Conservation (phyloP, 495 filamentous ascomycete species). For the Penicillium steckii region DNA sequence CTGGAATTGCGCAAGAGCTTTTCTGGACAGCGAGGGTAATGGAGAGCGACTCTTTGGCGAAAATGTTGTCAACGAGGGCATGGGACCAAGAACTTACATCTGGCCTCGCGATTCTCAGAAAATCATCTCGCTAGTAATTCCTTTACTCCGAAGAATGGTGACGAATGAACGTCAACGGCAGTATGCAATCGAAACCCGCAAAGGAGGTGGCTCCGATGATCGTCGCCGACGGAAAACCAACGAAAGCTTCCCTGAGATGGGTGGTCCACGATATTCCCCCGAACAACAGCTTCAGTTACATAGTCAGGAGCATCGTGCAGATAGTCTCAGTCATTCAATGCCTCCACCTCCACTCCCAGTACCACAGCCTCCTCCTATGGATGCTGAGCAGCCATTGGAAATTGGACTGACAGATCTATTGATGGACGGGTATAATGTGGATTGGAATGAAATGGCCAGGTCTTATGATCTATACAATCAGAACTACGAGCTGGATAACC, state of each 20-base stretch:
- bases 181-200: slow-evolving; percentile 60
- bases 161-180: slow-evolving; percentile 63
- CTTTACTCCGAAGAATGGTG: slow-evolving; percentile 59
- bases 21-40: slow-evolving; percentile 54
- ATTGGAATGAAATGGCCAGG: slow-evolving; percentile 38
- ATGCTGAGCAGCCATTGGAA: slow-evolving; percentile 18
- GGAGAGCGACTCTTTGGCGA: slow-evolving; percentile 58
- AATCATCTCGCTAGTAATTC: slow-evolving; percentile 57
- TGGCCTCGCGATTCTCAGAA: slow-evolving; percentile 59
- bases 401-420: slow-evolving; percentile 37
- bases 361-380: slow-evolving; percentile 22
- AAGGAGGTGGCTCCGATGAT: slow-evolving; percentile 42
- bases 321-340: slow-evolving; percentile 27
- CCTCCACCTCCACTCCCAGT: slow-evolving; percentile 17
- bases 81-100: slow-evolving; percentile 42
- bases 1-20: slow-evolving; percentile 58
- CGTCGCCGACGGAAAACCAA: slow-evolving; percentile 44
- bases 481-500: slow-evolving; percentile 41
- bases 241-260: slow-evolving; percentile 33
- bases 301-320: slow-evolving; percentile 26
- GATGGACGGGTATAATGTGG: slow-evolving; percentile 38
- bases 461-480: slow-evolving; percentile 41
- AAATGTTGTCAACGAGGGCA: slow-evolving; percentile 42
- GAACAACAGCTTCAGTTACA: slow-evolving; percentile 39
- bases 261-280: slow-evolving; percentile 27